Conservation (phyloP, 164 flowering plant genomes). For the Akebia trifoliata region DNA sequence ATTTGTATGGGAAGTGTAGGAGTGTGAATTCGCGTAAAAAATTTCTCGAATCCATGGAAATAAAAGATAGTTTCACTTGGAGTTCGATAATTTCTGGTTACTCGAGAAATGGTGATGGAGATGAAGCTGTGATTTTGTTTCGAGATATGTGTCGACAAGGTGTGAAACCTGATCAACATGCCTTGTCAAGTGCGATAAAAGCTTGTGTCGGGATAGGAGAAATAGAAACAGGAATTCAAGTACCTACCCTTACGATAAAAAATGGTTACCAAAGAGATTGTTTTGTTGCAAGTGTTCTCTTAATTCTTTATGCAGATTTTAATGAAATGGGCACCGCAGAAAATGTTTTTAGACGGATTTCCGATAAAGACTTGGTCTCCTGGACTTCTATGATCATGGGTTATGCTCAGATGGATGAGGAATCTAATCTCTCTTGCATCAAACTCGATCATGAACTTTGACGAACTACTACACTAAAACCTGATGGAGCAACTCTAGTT, state of each 20-base stretch:
- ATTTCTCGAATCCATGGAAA: slow-evolving; percentile 17
- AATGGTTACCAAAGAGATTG: slow-evolving; percentile 22
- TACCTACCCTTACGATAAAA: slow-evolving; percentile 22
- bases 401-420: slow-evolving; percentile 19
- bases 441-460: slow-evolving; percentile 16
- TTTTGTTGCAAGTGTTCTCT: slow-evolving; percentile 22
- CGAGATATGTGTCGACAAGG: slow-evolving; percentile 23
- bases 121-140: slow-evolving; percentile 17
- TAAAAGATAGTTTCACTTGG: slow-evolving; percentile 25
- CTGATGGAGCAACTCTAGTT: slow-evolving; percentile 21
- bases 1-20: slow-evolving; percentile 22
- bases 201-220: slow-evolving; percentile 22
- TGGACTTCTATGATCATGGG: slow-evolving; percentile 30
- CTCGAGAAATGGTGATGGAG: slow-evolving; percentile 20
- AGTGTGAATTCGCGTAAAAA: slow-evolving; percentile 10
- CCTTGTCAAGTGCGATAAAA: slow-evolving; percentile 23
- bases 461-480: slow-evolving; percentile 9
- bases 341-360: slow-evolving; percentile 15
- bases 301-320: slow-evolving; percentile 15
- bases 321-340: slow-evolving; percentile 15
- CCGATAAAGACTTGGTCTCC: slow-evolving; percentile 17
- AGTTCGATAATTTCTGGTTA: slow-evolving; percentile 25
- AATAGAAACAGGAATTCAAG: slow-evolving; percentile 16
- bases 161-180: slow-evolving; percentile 22
- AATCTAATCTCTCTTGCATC: slow-evolving; percentile 10